A percentile compares a stretch with the other conserved stretches of the same genome.
Evolutionary conservation across 345 rosid genomes (phyloP).

Genomic region (Linum usitatissimum): DNA sequence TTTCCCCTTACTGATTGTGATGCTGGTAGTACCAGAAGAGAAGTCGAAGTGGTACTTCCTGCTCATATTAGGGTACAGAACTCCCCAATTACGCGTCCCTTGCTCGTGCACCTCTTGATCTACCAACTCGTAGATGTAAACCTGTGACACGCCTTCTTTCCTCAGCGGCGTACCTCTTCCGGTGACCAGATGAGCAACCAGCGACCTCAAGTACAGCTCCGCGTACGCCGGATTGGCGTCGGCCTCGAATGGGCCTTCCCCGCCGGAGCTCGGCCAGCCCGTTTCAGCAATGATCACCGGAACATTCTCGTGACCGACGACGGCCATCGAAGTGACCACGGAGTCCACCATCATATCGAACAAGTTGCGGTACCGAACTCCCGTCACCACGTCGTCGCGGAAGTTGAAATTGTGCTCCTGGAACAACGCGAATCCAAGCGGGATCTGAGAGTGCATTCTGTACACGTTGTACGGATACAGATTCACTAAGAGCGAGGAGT

Average conservation of each 20-base stretch:
- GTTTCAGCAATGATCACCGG: slow-evolving; percentile 82
- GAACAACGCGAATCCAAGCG: slow-evolving; percentile 74
- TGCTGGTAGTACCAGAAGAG: slow-evolving; percentile 18
- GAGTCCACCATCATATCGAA: slow-evolving; percentile 94
- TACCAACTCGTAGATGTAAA: slow-evolving; percentile 56
- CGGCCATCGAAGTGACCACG: slow-evolving; percentile 58
- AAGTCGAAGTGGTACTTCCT: slow-evolving; percentile 48
- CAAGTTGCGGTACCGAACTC: slow-evolving; percentile 70
- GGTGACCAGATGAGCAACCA: slow-evolving; percentile 48
- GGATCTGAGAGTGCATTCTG: slow-evolving; percentile 51
- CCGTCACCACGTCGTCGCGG: slow-evolving; percentile 62
- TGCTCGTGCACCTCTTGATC: slow-evolving; percentile 35
- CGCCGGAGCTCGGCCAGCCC: slow-evolving; percentile 80
- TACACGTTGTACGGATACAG: slow-evolving; percentile 78
- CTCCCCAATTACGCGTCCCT: slow-evolving; percentile 58
- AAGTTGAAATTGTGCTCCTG: slow-evolving; percentile 67
- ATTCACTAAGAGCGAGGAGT: slow-evolving; percentile 70
- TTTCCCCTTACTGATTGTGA: background rate
- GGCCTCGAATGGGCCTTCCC: slow-evolving; percentile 35
- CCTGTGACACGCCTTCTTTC: slow-evolving; percentile 64
- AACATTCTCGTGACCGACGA: slow-evolving; percentile 62
- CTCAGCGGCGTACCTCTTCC: slow-evolving; percentile 74
- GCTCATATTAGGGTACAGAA: slow-evolving; percentile 54
- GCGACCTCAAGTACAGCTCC: slow-evolving; percentile 57
- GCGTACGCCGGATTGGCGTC: slow-evolving; percentile 58